Percentiles rank a stretch among this genome's conserved stretches.
phyloP scores from a whole-genome alignment of 1,284 basidiomycete genomes.

The Mixia osmundae region DNA sequence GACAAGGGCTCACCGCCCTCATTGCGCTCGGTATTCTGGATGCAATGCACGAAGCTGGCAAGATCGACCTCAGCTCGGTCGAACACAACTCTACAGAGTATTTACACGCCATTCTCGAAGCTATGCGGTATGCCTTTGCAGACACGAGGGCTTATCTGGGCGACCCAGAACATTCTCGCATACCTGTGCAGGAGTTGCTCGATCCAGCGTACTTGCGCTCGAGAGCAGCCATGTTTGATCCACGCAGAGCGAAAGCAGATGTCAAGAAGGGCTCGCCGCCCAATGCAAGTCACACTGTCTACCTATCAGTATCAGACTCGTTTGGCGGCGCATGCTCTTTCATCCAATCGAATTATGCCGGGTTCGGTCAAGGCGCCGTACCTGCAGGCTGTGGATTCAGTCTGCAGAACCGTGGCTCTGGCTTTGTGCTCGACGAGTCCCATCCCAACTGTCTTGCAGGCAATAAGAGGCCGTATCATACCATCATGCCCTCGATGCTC shows the following conservation, averaged over 20 bases:
- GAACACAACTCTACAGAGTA: slow-evolving; percentile 74
- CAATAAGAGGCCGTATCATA: slow-evolving; percentile 12
- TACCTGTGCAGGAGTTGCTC: slow-evolving; percentile 52
- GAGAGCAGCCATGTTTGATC: slow-evolving; percentile 58
- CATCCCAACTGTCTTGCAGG: slow-evolving; percentile 59
- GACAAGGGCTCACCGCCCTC: slow-evolving; percentile 83
- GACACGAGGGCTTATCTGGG: slow-evolving; percentile 70
- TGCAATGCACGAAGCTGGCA: slow-evolving; percentile 47
- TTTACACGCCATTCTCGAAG: slow-evolving; percentile 49
- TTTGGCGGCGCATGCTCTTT: slow-evolving; percentile 43
- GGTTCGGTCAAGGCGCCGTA: slow-evolving; percentile 38
- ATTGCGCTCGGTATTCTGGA: slow-evolving; percentile 82
- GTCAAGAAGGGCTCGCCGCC: slow-evolving; percentile 56
- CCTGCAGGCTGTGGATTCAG: slow-evolving; percentile 88
- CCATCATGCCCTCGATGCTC: slow-evolving; percentile 52
- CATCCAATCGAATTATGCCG: slow-evolving; percentile 30
- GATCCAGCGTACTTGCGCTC: slow-evolving; percentile 63
- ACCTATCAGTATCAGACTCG: slow-evolving; percentile 31
- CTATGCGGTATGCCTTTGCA: slow-evolving; percentile 21
- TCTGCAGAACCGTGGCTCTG: slow-evolving; percentile 72
- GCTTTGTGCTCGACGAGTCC: slow-evolving; percentile 50
- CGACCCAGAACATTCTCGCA: slow-evolving; percentile 49
- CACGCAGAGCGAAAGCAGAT: slow-evolving; percentile 36
- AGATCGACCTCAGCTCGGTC: slow-evolving; percentile 45
- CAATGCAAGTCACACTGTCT: slow-evolving; percentile 74